These are phyloP conservation scores for Yamadazyma oceani DNA, from an alignment of 1,139 yeast species.

Conservation along the genomic window DNA sequence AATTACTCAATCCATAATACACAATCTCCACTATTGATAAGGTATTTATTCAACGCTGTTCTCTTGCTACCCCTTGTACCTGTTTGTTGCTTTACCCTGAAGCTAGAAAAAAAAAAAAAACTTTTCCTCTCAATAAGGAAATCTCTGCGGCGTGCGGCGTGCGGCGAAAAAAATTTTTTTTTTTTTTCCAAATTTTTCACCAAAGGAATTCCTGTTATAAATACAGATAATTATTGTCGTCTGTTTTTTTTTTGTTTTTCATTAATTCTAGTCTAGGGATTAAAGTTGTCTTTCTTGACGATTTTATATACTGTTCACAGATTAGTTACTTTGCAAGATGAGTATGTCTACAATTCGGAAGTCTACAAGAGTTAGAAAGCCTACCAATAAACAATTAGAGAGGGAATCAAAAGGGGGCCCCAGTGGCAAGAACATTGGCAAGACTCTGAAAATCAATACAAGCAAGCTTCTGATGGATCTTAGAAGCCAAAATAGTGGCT, in stretches of 20 bases:
- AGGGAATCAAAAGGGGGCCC: not conserved
- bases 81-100: too few species aligned
- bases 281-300: too few species aligned
- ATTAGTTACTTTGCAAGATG: conserved; percentile 3
- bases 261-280: not conserved
- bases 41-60: too few species aligned
- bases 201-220: conserved; percentile 1
- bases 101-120: conserved; percentile 5
- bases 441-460: too few species aligned
- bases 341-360: conserved; percentile 28
- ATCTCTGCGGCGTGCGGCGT: conserved; percentile 15
- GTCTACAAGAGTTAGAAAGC: conserved; percentile 31
- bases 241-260: not conserved
- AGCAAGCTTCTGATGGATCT: too few species aligned
- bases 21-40: too few species aligned
- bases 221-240: not conserved
- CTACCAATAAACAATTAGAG: conserved; percentile 6
- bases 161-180: conserved; percentile 17
- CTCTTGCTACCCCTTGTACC: too few species aligned
- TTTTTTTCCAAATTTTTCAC: conserved; percentile 3
- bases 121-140: conserved; percentile 8
- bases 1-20: too few species aligned
- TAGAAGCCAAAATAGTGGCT: not conserved
- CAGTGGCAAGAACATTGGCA: not conserved
- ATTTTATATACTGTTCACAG: not conserved